Conservation (phyloP, 83 land plant species). For the Thuja plicata region DNA sequence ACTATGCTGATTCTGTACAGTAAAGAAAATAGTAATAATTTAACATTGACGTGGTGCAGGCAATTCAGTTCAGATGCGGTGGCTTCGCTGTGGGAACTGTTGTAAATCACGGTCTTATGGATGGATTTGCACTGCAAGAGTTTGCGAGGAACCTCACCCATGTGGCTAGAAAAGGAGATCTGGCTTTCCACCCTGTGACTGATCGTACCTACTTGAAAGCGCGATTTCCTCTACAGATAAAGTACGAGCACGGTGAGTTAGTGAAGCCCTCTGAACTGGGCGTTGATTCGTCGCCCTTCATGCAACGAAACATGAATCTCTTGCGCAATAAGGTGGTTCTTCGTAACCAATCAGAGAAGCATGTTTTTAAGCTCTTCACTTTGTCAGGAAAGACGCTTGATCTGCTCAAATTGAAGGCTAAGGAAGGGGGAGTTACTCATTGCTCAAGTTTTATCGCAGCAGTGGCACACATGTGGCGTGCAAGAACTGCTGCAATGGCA, state of each 20-base stretch:
- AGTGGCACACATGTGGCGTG: slow-evolving; percentile 7
- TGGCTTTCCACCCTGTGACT: slow-evolving; percentile 27
- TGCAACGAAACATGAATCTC: neutral
- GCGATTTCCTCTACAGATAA: slow-evolving; percentile 38
- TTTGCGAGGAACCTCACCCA: slow-evolving; percentile 33
- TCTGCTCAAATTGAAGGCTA: slow-evolving; percentile 27
- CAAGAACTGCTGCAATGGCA: slow-evolving; percentile 11
- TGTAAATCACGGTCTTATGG: slow-evolving; percentile 28
- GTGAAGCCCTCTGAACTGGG: slow-evolving; percentile 6
- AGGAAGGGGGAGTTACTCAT: neutral
- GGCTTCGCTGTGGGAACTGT: no score
- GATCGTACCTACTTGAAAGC: slow-evolving; percentile 39
- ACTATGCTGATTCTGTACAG: slow-evolving; percentile 15
- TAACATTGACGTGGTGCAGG: no score
- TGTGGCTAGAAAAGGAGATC: slow-evolving; percentile 26
- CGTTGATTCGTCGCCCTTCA: neutral
- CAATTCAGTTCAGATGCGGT: no score
- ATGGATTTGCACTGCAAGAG: slow-evolving; percentile 21
- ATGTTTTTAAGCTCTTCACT: slow-evolving; percentile 26
- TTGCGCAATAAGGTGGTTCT: neutral
- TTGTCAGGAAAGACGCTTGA: slow-evolving; percentile 16
- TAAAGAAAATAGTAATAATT: neutral
- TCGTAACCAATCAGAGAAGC: slow-evolving; percentile 2
- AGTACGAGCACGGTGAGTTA: slow-evolving; percentile 43
- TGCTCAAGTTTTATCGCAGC: slow-evolving; percentile 28